Evolutionary conservation across 129 eudicot species (phyloP), one percentile per base, ranked within the genome.

Genomic region (Helianthus tuberosus): DNA sequence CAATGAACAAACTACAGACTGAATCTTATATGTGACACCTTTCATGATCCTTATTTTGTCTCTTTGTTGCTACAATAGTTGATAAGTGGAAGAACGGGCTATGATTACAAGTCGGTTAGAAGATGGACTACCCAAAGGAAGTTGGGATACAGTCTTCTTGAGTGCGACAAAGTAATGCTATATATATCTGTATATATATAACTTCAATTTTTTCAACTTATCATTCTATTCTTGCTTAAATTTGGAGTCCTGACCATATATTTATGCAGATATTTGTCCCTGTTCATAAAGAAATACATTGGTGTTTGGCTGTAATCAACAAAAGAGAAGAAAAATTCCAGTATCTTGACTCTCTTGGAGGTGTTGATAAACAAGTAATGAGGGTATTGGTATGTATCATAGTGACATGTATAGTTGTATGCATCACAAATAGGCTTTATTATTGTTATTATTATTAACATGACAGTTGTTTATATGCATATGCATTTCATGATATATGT

Each of bases 231-330:
- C 29, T 49, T 44, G n/a, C 32, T 47, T 20, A 59, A 32, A 5
- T 29, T 69, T 3, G 58, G n/a, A 10, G 23, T 75, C 15, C 53
- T 39, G 50, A 61, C 13, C 32, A 14, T 29, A 9, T 12, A 49
- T 77, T 11, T 79, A 25, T 5, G 17, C 81, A 94, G 99, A 94
- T 94, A 65, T 94, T 94, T 83, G 91, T 94, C 32, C 99, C 99
- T 66, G 89, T 94, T 78, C 99, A 94, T 88, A 81, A 94, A 82
- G 89, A 87, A 83, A 72, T 85, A 49, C 98, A 93, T 85, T 94
- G 99, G 99, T 91, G 97, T 72, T 78, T 94, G 81, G 99, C 96
- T 48, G 90, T 94, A 35, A 94, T 94, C 75, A 94, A 91, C 84
- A 91, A 83, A 86, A 94, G 86, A 77, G 99, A 94, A 68, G 66